Evolutionary conservation across 1,284 basidiomycete species (phyloP).

Genomic region (Bondarzewia mesenterica): DNA sequence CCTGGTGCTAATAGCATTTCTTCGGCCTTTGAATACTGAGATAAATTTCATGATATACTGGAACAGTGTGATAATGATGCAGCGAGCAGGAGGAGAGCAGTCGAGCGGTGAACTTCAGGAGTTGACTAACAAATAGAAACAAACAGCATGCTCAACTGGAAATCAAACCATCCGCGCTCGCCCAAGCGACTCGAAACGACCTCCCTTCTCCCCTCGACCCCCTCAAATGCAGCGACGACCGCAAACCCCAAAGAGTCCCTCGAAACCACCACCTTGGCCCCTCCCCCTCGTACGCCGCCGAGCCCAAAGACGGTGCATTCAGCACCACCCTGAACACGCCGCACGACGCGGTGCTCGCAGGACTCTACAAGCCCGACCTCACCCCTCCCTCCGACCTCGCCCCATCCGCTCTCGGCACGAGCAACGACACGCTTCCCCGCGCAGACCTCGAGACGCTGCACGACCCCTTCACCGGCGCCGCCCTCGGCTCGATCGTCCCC

Average conservation of each 20-base stretch:
- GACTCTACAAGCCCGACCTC: constrained; percentile 25
- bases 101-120: too few species aligned
- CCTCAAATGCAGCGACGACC: background rate
- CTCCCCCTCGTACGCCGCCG: background rate
- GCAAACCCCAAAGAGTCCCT: background rate
- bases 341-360: constrained; percentile 53
- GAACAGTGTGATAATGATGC: too few species aligned
- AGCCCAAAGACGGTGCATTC: constrained; percentile 10
- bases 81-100: too few species aligned
- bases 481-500: constrained; percentile 26
- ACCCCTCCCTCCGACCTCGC: constrained; percentile 9
- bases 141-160: too few species aligned
- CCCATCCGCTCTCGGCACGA: constrained; percentile 2
- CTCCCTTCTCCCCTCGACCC: background rate
- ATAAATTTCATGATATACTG: too few species aligned
- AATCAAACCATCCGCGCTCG: background rate
- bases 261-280: background rate
- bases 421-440: constrained; percentile 14
- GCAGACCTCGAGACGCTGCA: constrained; percentile 27
- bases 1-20: too few species aligned
- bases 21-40: too few species aligned
- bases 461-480: constrained; percentile 44
- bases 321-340: constrained; percentile 37
- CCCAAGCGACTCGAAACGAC: background rate
- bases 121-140: too few species aligned